Conservation (phyloP, 2,329 filamentous ascomycete species). For the Colletotrichum echinochloae region DNA sequence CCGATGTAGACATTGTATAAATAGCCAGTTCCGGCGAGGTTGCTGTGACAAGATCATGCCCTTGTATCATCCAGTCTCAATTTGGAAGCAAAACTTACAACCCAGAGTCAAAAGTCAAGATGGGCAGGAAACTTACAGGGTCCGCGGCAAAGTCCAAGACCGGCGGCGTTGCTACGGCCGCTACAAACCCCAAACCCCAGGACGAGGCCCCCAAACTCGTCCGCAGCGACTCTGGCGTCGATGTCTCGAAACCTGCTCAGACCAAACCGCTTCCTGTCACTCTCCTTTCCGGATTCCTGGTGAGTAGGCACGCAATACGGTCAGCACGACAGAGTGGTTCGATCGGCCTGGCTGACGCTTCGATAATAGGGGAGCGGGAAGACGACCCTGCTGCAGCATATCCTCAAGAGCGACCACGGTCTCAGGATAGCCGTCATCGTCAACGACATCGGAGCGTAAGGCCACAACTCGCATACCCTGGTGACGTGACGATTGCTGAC, state of each 20-base stretch:
- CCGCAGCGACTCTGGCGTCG: slow-evolving; percentile 32
- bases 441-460: slow-evolving; percentile 75
- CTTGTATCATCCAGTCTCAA: neutral
- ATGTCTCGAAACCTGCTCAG: slow-evolving; percentile 3
- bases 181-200: neutral
- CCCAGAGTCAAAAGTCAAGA: neutral
- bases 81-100: no score
- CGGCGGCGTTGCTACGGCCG: neutral
- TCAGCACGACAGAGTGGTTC: no score
- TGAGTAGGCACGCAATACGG: slow-evolving; percentile 44
- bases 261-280: slow-evolving; percentile 65
- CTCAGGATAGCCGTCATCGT: slow-evolving; percentile 78
- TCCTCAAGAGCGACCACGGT: slow-evolving; percentile 75
- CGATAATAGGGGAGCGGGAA: slow-evolving; percentile 72
- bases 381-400: slow-evolving; percentile 77
- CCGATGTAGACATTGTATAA: slow-evolving; percentile 5
- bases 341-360: neutral
- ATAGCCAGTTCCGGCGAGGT: neutral
- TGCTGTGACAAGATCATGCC: neutral
- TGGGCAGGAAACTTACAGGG: slow-evolving; percentile 28
- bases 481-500: neutral
- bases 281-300: slow-evolving; percentile 70
- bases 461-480: neutral
- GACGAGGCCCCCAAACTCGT: slow-evolving; percentile 21
- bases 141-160: slow-evolving; percentile 25